These are phyloP conservation scores for Ophiostoma pallidulum DNA, from an alignment of 2,329 filamentous ascomycete genomes.

Conservation along the genomic window DNA sequence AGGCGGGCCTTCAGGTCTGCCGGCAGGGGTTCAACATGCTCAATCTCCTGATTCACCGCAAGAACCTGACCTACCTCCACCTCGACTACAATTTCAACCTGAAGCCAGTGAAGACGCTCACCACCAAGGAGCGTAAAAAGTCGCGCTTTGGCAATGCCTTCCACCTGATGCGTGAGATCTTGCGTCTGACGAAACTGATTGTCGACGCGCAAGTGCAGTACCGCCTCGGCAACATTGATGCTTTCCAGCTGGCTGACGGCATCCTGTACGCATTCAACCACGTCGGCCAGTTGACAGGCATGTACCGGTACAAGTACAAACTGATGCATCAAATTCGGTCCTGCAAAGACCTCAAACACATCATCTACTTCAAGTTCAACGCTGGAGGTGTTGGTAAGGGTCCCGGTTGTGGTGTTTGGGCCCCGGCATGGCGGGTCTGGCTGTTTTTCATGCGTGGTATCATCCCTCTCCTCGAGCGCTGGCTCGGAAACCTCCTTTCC, in stretches of 20 bases:
- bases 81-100: conserved; percentile 99
- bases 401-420: conserved; percentile 98
- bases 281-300: conserved; percentile 93
- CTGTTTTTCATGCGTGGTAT: conserved; percentile 99
- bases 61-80: conserved; percentile 96
- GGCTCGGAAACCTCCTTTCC: conserved; percentile 92
- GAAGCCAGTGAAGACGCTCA: conserved; percentile 97
- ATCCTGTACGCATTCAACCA: conserved; percentile 99
- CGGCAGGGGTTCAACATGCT: conserved; percentile 99
- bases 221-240: conserved; percentile 92
- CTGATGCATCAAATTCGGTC: conserved; percentile 99
- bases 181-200: conserved; percentile 92
- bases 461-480: conserved; percentile 89
- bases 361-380: conserved; percentile 99
- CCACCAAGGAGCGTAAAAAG: conserved; percentile 98
- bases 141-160: conserved; percentile 98
- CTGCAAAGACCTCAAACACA: conserved; percentile 97
- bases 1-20: conserved; percentile 95
- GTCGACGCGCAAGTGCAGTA: conserved; percentile 98
- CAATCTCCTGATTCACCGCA: conserved; percentile 92
- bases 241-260: conserved; percentile 95
- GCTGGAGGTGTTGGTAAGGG: conserved; percentile 94
- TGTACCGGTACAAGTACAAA: conserved; percentile 99
- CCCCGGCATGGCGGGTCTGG: conserved; percentile 97
- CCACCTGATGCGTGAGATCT: conserved; percentile 95